phyloP scores from a whole-genome alignment of 441 rosid genomes.

The Bocquillonia castaneifolia region DNA sequence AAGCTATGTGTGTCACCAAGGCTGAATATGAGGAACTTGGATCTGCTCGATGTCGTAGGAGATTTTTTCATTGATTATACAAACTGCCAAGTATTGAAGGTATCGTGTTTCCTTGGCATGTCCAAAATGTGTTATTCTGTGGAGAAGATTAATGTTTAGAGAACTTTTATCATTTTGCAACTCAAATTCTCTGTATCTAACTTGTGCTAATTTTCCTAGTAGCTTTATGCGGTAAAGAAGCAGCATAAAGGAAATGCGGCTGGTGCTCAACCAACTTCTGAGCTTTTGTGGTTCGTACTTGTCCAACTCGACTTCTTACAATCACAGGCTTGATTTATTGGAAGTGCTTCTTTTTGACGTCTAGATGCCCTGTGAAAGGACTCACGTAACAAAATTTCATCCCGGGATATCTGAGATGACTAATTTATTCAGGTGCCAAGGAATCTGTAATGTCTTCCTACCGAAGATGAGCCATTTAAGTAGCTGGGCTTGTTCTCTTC shows the following conservation, averaged over 20 bases:
- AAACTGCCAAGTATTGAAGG: constrained; percentile 22
- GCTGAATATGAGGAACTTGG: constrained; percentile 92
- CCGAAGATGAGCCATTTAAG: background rate
- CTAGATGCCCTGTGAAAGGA: background rate
- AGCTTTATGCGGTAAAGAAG: background rate
- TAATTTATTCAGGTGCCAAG: background rate
- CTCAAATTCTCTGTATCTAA: background rate
- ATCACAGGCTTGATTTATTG: background rate
- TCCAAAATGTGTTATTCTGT: constrained; percentile 2
- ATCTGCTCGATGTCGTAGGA: constrained; percentile 74
- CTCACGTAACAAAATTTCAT: background rate
- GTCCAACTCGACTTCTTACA: background rate
- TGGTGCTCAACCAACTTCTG: background rate
- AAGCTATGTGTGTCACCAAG: constrained; percentile 86
- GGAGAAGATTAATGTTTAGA: constrained; percentile 11
- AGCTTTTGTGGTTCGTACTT: background rate
- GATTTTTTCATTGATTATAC: constrained; percentile 61
- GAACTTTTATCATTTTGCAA: background rate
- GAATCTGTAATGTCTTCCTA: background rate
- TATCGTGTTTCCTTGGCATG: constrained; percentile 1
- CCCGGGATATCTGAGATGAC: background rate
- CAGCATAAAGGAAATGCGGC: constrained; percentile 10
- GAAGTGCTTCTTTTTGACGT: background rate
- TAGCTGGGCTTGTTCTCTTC: background rate
- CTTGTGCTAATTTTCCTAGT: background rate